Percentiles rank a stretch among this genome's conserved stretches.
These are phyloP conservation scores for Sugiyamaella lignohabitans DNA, from an alignment of 805 yeast genomes.

Conservation along the genomic window DNA sequence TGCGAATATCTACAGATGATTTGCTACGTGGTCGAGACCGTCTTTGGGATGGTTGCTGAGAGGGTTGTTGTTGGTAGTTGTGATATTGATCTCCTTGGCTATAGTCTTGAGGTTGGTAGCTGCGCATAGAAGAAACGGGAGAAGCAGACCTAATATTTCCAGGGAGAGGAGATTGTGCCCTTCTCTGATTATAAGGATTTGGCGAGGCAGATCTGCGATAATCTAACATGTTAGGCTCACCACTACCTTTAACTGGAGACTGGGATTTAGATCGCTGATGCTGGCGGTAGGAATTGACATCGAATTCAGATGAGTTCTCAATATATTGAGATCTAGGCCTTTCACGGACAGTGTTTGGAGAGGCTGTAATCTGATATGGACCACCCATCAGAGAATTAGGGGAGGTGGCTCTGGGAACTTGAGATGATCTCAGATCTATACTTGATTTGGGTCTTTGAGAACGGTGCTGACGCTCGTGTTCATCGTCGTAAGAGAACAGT, in stretches of 20 bases:
- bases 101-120: constrained; percentile 1
- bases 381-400: constrained; percentile 1
- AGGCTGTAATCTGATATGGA: neutral
- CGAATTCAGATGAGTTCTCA: constrained; percentile 6
- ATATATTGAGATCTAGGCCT: constrained; percentile 17
- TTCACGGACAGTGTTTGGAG: constrained; percentile 10
- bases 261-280: constrained; percentile 19
- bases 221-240: constrained; percentile 13
- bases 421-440: constrained; percentile 13
- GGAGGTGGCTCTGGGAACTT: constrained; percentile 1
- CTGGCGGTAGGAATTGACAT: constrained; percentile 3
- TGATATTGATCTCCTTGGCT: neutral
- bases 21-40: constrained; percentile 21
- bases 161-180: neutral
- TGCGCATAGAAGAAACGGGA: constrained; percentile 1
- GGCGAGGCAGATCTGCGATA: constrained; percentile 7
- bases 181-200: constrained; percentile 3
- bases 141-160: neutral
- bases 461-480: neutral
- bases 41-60: constrained; percentile 12
- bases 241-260: constrained; percentile 12
- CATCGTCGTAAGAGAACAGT: neutral
- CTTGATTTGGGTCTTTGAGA: constrained; percentile 20
- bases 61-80: constrained; percentile 7
- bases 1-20: constrained; percentile 19